Conservation (phyloP, 1,284 basidiomycete genomes). For the Violaceomyces palustris region DNA sequence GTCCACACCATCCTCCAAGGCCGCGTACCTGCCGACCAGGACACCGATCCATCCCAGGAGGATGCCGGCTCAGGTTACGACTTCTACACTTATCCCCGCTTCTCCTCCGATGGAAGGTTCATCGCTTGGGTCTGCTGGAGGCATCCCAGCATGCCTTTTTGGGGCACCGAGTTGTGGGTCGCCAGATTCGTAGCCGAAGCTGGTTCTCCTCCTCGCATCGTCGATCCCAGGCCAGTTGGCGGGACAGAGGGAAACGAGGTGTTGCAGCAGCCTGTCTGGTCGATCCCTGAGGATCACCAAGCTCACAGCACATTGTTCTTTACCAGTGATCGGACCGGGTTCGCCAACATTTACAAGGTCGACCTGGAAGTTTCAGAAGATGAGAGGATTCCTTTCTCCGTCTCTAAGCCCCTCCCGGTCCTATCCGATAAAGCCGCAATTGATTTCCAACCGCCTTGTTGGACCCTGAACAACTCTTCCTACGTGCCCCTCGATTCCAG, state of each 20-base stretch:
- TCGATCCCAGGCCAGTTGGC: not conserved
- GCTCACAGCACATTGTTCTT: constrained; percentile 60
- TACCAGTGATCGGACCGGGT: constrained; percentile 66
- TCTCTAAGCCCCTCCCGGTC: constrained; percentile 36
- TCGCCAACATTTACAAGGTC: constrained; percentile 63
- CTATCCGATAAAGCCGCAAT: constrained; percentile 57
- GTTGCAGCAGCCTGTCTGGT: constrained; percentile 59
- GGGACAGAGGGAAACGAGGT: constrained; percentile 22
- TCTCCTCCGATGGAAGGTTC: constrained; percentile 65
- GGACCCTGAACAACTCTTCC: constrained; percentile 56
- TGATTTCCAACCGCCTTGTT: constrained; percentile 64
- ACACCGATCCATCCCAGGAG: too few species aligned
- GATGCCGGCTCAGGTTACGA: constrained; percentile 58
- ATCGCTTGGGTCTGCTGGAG: constrained; percentile 69
- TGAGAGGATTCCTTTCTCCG: too few species aligned
- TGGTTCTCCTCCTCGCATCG: constrained; percentile 4
- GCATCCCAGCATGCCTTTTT: constrained; percentile 75
- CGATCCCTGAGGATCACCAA: constrained; percentile 41
- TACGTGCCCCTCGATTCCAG: constrained; percentile 25
- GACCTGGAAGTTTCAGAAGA: not conserved
- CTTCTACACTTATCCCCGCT: constrained; percentile 63
- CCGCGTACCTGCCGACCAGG: too few species aligned
- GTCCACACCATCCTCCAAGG: constrained; percentile 17
- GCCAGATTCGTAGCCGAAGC: constrained; percentile 53
- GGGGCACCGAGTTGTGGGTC: constrained; percentile 63